Base-by-base conservation (phyloP, 768 basidiomycete genomes). In the Tremella mesenterica region DNA sequence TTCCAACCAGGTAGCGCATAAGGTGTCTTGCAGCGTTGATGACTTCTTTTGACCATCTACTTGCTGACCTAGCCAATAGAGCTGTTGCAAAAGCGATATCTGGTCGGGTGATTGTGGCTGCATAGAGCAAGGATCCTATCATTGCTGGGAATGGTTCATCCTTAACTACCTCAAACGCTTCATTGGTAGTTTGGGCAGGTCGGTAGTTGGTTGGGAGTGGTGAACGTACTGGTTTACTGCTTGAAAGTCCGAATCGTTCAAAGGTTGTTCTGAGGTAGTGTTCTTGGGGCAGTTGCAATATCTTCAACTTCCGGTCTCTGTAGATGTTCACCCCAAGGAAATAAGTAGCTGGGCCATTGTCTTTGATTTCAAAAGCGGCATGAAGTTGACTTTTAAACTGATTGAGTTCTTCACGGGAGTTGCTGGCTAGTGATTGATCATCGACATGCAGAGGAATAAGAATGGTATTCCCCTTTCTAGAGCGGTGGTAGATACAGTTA, bases 1-100 rank as follows among this genome's bases (percentile, higher is more conserved):
- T 69, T 10, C 56, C 53, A 29, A 49, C 56, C 28, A 67, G 38
- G 46, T 69, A 67, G 23, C 48, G 20, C 10, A 69, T 49, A 8
- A 57, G 46, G 23, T 56, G 49, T 38, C 53, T 53, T 25, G 50
- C 59, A n/a, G 58, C 58, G 21, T 33, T 44, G 27, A 48, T 4
- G 50, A 26, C 21, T 29, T 33, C 12, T 25, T 10, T 31, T 18
- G 7, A 14, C 56, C 56, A 53, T 30, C 47, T 58, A 48, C 56
- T 58, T 31, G 48, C 25, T n/a, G 28, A 49, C 16, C 58, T 25
- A 25, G 39, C 31, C 12, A 49, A 29, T 13, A 59, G n/a, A 18
- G 25, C 13, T 28, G 56, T 41, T 23, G 50, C 52, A 48, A 6
- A 57, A 13, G 58, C 48, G 12, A 44, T 13, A 25, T 60, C 59